phyloP scores from a whole-genome alignment of 495 filamentous ascomycete genomes.

The Hypoxylon fuscum region DNA sequence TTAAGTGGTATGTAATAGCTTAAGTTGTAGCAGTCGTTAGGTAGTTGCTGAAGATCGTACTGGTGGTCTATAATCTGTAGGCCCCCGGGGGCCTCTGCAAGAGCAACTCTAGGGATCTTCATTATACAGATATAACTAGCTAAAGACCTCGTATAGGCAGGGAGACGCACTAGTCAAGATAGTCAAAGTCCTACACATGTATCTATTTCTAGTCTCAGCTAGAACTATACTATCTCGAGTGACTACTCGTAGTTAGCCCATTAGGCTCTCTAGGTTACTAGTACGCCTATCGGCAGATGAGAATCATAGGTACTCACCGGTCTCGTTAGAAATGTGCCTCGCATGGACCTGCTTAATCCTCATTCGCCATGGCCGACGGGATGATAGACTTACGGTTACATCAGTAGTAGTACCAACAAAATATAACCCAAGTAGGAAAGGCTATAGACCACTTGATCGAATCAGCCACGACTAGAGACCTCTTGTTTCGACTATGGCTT shows the following conservation, averaged over 20 bases:
- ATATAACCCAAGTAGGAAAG: neutral
- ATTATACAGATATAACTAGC: no score
- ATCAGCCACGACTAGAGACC: neutral
- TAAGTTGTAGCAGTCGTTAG: no score
- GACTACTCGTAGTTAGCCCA: neutral
- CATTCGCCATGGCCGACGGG: neutral
- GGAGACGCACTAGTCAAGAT: neutral
- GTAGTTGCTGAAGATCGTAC: no score
- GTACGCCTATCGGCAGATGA: neutral
- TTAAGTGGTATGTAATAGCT: no score
- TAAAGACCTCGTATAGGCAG: neutral
- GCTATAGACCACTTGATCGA: neutral
- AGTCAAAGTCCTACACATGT: slow-evolving; percentile 1
- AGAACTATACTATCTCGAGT: neutral
- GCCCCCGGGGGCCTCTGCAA: no score
- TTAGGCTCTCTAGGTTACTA: neutral
- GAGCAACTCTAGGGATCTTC: no score
- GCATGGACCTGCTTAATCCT: neutral
- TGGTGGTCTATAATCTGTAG: no score
- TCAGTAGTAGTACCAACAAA: neutral
- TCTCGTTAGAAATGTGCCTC: neutral
- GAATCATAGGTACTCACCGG: neutral
- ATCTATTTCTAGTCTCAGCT: slow-evolving; percentile 3
- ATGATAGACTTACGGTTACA: neutral
- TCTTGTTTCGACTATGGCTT: no score